A percentile compares a stretch with the other conserved stretches of the same genome.
Evolutionary conservation across 176 grass and related monocot species (phyloP).

Genomic region (Alopecurus myosuroides): DNA sequence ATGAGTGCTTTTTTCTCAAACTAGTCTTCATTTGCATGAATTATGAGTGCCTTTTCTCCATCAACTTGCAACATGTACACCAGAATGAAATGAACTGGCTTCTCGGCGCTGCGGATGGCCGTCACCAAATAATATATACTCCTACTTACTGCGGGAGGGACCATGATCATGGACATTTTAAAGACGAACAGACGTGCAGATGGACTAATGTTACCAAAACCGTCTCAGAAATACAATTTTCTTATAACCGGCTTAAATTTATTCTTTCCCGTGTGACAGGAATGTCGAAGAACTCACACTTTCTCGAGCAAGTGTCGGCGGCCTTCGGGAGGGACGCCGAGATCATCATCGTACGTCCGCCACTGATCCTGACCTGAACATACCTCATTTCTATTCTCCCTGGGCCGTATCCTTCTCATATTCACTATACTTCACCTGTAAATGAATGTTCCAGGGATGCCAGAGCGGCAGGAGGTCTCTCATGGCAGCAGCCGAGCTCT

Average conservation of each 20-base stretch:
- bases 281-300: conserved; percentile 51
- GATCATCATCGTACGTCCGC: conserved; percentile 52
- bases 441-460: conserved; percentile 53
- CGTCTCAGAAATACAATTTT: not conserved
- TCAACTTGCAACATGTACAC: not conserved
- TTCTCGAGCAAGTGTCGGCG: conserved; percentile 55
- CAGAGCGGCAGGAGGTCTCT: conserved; percentile 79
- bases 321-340: conserved; percentile 51
- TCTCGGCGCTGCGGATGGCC: not conserved
- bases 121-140: not conserved
- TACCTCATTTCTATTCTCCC: not conserved
- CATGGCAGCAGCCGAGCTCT: conserved; percentile 68
- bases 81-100: not conserved
- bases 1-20: too few species aligned
- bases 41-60: not conserved
- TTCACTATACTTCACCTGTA: not conserved
- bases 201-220: not conserved
- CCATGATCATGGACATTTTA: not conserved
- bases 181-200: not conserved
- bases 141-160: not conserved
- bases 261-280: not conserved
- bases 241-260: not conserved
- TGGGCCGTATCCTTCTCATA: too few species aligned
- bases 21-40: not conserved
- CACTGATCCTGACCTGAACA: not conserved